Conservation (phyloP, 208 protist genomes). For the Leptomonas pyrrhocoris region DNA sequence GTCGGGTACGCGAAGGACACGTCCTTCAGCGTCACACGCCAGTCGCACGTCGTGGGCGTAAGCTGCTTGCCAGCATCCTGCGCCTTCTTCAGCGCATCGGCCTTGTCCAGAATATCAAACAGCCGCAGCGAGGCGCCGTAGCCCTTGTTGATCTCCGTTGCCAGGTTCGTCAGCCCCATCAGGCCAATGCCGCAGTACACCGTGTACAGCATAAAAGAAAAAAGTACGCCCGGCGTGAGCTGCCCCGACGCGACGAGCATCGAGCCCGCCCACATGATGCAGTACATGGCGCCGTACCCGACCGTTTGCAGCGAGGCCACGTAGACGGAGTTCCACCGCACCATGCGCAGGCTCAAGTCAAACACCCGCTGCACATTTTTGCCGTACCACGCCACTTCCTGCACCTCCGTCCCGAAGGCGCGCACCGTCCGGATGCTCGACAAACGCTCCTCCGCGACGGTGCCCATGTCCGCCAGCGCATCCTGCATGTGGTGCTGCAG, state of each 20-base stretch:
- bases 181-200: constrained; percentile 89
- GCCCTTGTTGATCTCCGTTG: constrained; percentile 86
- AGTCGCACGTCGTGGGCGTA: constrained; percentile 49
- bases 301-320: constrained; percentile 76
- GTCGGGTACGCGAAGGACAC: constrained; percentile 89
- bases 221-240: constrained; percentile 82
- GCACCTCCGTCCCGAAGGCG: constrained; percentile 68
- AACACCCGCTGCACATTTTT: constrained; percentile 75
- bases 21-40: constrained; percentile 66
- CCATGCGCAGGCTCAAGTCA: constrained; percentile 72
- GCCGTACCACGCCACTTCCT: constrained; percentile 76
- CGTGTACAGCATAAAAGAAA: constrained; percentile 91
- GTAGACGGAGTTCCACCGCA: constrained; percentile 80
- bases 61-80: constrained; percentile 44
- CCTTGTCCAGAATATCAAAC: constrained; percentile 83
- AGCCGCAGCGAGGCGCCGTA: constrained; percentile 82
- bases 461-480: constrained; percentile 75
- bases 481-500: constrained; percentile 85
- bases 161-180: constrained; percentile 85
- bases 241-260: constrained; percentile 77
- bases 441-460: constrained; percentile 85
- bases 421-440: constrained; percentile 83
- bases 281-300: constrained; percentile 85
- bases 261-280: constrained; percentile 88
- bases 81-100: constrained; percentile 45